These are phyloP conservation scores for Annulohypoxylon maeteangense DNA, from an alignment of 495 filamentous ascomycete genomes.

Conservation along the genomic window DNA sequence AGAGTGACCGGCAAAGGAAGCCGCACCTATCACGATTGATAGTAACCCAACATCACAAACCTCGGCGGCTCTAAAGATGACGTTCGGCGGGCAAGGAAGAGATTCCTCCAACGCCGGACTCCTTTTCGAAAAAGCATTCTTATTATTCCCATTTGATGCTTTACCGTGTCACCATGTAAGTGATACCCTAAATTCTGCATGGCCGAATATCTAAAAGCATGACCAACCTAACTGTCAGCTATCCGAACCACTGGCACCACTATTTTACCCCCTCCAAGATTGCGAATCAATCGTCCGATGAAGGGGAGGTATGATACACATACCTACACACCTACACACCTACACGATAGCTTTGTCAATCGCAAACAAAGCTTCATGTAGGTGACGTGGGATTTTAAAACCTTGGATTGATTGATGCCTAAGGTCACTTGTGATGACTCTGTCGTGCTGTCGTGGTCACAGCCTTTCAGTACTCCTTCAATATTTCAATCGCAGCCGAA, in stretches of 20 bases:
- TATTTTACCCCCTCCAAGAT: conserved; percentile 1
- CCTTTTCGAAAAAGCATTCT: conserved; percentile 11
- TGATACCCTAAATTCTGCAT: conserved; percentile 23
- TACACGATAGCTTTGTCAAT: conserved; percentile 14
- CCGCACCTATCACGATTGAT: conserved; percentile 38
- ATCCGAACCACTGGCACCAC: neutral
- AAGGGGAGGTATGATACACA: conserved; percentile 2
- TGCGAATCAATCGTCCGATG: conserved; percentile 9
- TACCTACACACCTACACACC: conserved; percentile 10
- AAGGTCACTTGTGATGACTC: conserved; percentile 29
- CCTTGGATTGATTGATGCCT: conserved; percentile 26
- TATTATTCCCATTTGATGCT: conserved; percentile 27
- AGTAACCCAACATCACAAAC: conserved; percentile 31
- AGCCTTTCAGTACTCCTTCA: conserved; percentile 7
- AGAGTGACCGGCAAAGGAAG: conserved; percentile 21
- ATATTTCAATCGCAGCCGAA: conserved; percentile 22
- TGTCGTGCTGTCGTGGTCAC: conserved; percentile 1
- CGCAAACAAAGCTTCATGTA: conserved; percentile 5
- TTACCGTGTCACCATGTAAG: conserved; percentile 33
- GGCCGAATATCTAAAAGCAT: neutral
- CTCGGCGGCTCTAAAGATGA: conserved; percentile 37
- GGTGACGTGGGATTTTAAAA: conserved; percentile 10
- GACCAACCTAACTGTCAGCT: neutral
- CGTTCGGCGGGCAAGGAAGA: conserved; percentile 35
- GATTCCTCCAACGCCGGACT: conserved; percentile 23